Evolutionary conservation across 2,329 filamentous ascomycete species (phyloP).

Genomic region (Aspergillus sp.): DNA sequence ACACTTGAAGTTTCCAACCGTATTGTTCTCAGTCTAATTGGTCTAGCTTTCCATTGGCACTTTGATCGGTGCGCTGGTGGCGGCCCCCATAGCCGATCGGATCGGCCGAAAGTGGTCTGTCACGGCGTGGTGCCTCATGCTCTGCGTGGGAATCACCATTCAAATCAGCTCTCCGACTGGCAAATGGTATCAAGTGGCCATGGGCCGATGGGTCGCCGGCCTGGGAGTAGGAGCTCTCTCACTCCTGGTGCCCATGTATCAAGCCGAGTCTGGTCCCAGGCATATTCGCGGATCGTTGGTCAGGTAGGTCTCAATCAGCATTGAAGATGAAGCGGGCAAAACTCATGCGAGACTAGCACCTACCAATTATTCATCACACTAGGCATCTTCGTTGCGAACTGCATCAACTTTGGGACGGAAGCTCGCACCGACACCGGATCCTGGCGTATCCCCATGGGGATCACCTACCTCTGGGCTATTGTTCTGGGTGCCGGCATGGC

Average conservation of each 20-base stretch:
- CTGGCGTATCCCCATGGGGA: conserved; percentile 53
- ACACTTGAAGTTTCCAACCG: background rate
- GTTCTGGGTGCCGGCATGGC: conserved; percentile 55
- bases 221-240: conserved; percentile 44
- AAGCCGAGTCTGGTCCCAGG: conserved; percentile 44
- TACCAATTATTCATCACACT: conserved; percentile 50
- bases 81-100: conserved; percentile 42
- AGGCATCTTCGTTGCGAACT: conserved; percentile 47
- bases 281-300: conserved; percentile 47
- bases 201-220: conserved; percentile 45
- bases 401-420: conserved; percentile 48
- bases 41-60: conserved; percentile 44
- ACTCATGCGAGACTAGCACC: conserved; percentile 25
- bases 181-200: conserved; percentile 42
- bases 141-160: conserved; percentile 41
- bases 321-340: background rate
- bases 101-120: conserved; percentile 45
- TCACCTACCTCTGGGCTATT: conserved; percentile 57
- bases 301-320: conserved; percentile 20
- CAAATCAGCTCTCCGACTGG: conserved; percentile 39
- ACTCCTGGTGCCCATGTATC: conserved; percentile 47
- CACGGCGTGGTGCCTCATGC: conserved; percentile 38
- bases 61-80: conserved; percentile 41
- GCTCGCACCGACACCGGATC: conserved; percentile 35
- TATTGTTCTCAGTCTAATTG: background rate